Evolutionary conservation across 352 stramenopile genomes (phyloP).

Genomic region (Phytophthora uliginosa): DNA sequence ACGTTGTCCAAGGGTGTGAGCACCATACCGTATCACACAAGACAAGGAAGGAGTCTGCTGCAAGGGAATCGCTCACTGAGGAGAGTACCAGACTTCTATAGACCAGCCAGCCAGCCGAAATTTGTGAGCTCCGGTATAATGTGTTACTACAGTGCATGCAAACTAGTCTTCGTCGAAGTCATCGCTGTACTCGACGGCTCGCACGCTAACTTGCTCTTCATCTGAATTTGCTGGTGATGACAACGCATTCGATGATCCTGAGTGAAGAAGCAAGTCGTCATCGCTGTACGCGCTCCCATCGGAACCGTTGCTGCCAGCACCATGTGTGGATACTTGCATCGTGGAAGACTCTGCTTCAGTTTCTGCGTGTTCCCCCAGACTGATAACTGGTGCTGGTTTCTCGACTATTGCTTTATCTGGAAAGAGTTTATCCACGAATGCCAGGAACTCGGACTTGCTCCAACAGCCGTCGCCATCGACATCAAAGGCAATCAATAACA

Average conservation of each 20-base stretch:
- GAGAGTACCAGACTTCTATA: conserved; percentile 60
- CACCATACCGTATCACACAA: conserved; percentile 63
- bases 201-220: conserved; percentile 14
- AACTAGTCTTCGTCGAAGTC: conserved; percentile 56
- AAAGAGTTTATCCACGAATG: conserved; percentile 53
- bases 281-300: conserved; percentile 33
- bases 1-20: conserved; percentile 68
- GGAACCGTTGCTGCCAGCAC: background rate
- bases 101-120: conserved; percentile 5
- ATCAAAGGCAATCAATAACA: conserved; percentile 69
- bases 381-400: background rate
- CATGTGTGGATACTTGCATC: conserved; percentile 1
- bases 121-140: background rate
- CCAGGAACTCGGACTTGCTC: conserved; percentile 57
- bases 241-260: conserved; percentile 24
- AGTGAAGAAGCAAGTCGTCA: conserved; percentile 28
- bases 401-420: conserved; percentile 21
- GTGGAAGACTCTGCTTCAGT: background rate
- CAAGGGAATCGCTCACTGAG: conserved; percentile 26
- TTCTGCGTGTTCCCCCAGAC: background rate
- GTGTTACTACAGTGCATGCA: background rate
- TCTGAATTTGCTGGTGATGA: conserved; percentile 28
- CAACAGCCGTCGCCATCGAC: conserved; percentile 62
- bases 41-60: conserved; percentile 22
- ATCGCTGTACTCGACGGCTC: conserved; percentile 59